Conservation (phyloP, 2,329 filamentous ascomycete genomes). For the Cytospora leucostoma region DNA sequence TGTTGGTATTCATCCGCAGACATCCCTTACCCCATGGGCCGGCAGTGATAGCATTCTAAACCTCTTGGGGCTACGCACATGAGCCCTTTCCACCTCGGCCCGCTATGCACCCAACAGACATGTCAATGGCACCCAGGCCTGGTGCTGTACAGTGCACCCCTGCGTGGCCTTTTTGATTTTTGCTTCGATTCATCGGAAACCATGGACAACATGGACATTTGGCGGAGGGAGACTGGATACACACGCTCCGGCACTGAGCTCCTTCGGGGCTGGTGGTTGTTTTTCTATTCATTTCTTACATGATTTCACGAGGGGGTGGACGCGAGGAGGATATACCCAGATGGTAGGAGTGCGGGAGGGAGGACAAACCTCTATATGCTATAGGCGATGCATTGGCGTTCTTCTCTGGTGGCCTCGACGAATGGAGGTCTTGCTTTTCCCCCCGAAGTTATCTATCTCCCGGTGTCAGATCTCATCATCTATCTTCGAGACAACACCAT, state of each 20-base stretch:
- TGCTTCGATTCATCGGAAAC: constrained; percentile 5
- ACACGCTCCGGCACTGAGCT: not conserved
- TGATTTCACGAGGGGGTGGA: constrained; percentile 22
- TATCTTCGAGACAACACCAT: no score
- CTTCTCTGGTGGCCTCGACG: constrained; percentile 8
- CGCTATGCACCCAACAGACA: constrained; percentile 2
- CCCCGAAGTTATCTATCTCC: not conserved
- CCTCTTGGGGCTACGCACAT: constrained; percentile 3
- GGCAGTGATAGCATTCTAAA: constrained; percentile 12
- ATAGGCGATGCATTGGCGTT: not conserved
- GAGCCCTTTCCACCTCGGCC: not conserved
- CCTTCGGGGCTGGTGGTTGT: constrained; percentile 1
- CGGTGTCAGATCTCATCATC: not conserved
- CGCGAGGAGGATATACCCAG: constrained; percentile 28
- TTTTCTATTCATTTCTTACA: constrained; percentile 3
- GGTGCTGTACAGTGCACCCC: not conserved
- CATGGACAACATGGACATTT: not conserved
- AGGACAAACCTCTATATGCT: not conserved
- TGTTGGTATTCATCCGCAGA: not conserved
- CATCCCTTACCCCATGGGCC: not conserved
- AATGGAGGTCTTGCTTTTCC: not conserved
- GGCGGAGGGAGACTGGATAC: not conserved
- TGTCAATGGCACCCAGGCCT: not conserved
- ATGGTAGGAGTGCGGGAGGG: constrained; percentile 8
- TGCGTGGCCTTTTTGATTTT: not conserved